A percentile compares a stretch with the other conserved stretches of the same genome.
Conservation (phyloP, 495 filamentous ascomycete species). For the Niebla homalea region DNA sequence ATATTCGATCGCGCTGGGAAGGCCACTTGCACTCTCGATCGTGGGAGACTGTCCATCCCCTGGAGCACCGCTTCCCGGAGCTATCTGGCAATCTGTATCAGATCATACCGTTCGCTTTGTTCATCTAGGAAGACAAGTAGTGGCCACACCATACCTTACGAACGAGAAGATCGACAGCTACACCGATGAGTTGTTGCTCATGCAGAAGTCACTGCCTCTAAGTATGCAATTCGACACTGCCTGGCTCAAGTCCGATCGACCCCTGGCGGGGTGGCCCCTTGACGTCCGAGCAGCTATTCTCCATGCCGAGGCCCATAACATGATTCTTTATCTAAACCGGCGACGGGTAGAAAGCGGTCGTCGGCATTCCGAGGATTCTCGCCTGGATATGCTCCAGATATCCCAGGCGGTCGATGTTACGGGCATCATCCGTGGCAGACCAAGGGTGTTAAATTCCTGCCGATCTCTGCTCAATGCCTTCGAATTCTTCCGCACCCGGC, state of each 20-base stretch:
- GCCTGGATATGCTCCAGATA: constrained; percentile 1
- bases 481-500: constrained; percentile 29
- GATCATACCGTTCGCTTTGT: constrained; percentile 31
- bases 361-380: constrained; percentile 7
- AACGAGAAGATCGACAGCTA: constrained; percentile 31
- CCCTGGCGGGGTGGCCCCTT: constrained; percentile 31
- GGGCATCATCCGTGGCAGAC: constrained; percentile 23
- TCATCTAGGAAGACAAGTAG: constrained; percentile 31
- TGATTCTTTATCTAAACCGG: constrained; percentile 32
- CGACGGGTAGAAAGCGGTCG: constrained; percentile 23
- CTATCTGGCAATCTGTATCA: constrained; percentile 24
- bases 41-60: constrained; percentile 33
- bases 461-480: constrained; percentile 28
- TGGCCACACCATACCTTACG: constrained; percentile 27
- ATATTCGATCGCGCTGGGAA: constrained; percentile 34
- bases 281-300: constrained; percentile 28
- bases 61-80: constrained; percentile 26
- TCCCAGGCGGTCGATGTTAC: constrained; percentile 1
- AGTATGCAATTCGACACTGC: constrained; percentile 30
- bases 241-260: constrained; percentile 26
- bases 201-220: constrained; percentile 30
- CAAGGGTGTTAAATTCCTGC: constrained; percentile 29
- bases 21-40: constrained; percentile 33
- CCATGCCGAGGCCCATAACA: constrained; percentile 32
- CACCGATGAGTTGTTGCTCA: constrained; percentile 25